phyloP scores from a whole-genome alignment of 306 rosid species.

The Prunus armeniaca region DNA sequence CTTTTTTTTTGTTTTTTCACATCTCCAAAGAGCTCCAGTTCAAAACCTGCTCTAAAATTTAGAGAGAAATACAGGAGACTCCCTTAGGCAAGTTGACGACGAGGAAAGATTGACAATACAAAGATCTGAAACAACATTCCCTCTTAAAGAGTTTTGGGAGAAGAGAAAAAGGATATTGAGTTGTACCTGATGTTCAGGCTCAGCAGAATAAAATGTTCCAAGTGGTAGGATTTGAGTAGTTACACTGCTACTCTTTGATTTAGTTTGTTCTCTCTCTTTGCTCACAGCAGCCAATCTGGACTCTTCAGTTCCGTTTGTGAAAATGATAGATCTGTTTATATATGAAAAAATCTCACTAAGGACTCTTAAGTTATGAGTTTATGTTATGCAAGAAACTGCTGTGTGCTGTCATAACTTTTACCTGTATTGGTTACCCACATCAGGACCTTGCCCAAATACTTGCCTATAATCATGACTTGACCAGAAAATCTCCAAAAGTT shows the following conservation, averaged over 20 bases:
- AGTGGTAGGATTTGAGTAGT: conserved; percentile 78
- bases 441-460: conserved; percentile 98
- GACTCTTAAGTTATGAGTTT: conserved; percentile 9
- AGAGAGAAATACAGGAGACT: neutral
- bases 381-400: conserved; percentile 9
- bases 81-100: neutral
- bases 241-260: conserved; percentile 70
- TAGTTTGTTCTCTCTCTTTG: conserved; percentile 85
- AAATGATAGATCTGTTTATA: conserved; percentile 71
- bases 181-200: conserved; percentile 87
- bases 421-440: conserved; percentile 95
- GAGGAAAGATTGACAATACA: neutral
- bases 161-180: neutral
- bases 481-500: conserved; percentile 84
- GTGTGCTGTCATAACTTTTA: conserved; percentile 26
- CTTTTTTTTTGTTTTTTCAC: neutral
- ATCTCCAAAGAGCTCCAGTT: conserved; percentile 10
- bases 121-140: neutral
- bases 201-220: conserved; percentile 71
- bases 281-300: conserved; percentile 65
- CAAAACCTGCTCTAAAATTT: neutral
- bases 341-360: conserved; percentile 3
- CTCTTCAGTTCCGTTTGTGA: conserved; percentile 79
- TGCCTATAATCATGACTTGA: conserved; percentile 89
- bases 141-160: neutral